Base-by-base conservation (phyloP, 2,329 filamentous ascomycete species). In the Didymella keratinophila region DNA sequence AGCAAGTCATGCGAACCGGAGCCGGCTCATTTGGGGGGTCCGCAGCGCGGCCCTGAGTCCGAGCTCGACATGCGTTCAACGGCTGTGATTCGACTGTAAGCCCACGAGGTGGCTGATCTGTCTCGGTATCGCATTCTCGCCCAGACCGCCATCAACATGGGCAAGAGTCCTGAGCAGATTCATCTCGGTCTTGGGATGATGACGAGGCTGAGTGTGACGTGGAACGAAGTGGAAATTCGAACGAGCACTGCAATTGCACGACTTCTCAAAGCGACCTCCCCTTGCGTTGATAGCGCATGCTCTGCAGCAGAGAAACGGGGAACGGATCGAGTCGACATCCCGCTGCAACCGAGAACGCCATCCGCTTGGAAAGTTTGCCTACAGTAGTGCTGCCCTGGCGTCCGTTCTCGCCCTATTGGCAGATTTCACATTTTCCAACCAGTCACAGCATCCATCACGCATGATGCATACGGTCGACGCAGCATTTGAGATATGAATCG, bases 1-100 rank as follows among this genome's bases (percentile, higher is more conserved):
- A n/a, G 8, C 30, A 52, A 67, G 63, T 75, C 70, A 75, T 76
- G 74, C 74, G 73, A 76, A 75, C 57, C 73, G 55, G 60, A 69
- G 61, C 59, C 61, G 60, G 62, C 63, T 63, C 58, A 64, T 62
- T 62, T 52, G n/a, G 52, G 51, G 57, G 56, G 49, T 52, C 56
- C 56, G 56, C 56, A 65, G 11, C 56, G 46, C 57, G 57, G 58
- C 56, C 58, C 53, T 68, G 62, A 56, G 60, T 55, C 62, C 42
- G 49, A 52, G 52, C 34, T 57, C 28, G 41, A 44, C 32, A 53
- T 56, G 43, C 61, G 46, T 44, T 44, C 41, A 52, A 45, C 47
- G 39, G 44, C 58, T 65, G 61, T 73, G 69, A 72, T 71, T 72
- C 62, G 68, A 65, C 58, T 61, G 59, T 52, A 34, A 53, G 44